Evolutionary conservation across 75 land plant species (phyloP).

Genomic region (Picea sitchensis): DNA sequence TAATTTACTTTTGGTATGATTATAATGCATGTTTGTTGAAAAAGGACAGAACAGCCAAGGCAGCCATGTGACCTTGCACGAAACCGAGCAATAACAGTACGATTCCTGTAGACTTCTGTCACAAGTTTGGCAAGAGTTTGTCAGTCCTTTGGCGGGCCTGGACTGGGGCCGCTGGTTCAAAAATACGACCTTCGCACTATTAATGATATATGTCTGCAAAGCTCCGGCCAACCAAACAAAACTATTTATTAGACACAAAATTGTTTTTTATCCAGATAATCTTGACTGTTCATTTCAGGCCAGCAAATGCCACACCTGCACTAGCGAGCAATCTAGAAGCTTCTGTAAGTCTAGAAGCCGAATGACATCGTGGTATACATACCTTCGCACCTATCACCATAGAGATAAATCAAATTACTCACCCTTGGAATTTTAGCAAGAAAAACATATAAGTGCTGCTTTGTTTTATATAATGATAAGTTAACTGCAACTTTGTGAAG

Average conservation of each 20-base stretch:
- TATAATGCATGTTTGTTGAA: no score
- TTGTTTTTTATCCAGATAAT: not conserved
- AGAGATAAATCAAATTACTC: not conserved
- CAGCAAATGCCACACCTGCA: constrained; percentile 15
- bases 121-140: constrained; percentile 22
- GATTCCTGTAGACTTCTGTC: constrained; percentile 24
- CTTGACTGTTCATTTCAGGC: not conserved
- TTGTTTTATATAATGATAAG: not conserved
- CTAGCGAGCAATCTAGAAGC: constrained; percentile 18
- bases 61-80: constrained; percentile 24
- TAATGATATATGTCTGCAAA: constrained; percentile 24
- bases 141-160: constrained; percentile 19
- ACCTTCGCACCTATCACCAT: constrained; percentile 20
- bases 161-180: constrained; percentile 21
- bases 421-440: not conserved
- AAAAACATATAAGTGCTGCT: not conserved
- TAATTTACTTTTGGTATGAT: no score
- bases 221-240: not conserved
- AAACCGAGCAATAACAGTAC: constrained; percentile 25
- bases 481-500: not conserved
- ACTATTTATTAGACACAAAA: not conserved
- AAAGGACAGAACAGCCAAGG: no score
- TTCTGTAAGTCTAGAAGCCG: constrained; percentile 29
- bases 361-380: constrained; percentile 30
- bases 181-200: constrained; percentile 23